Percentiles rank a stretch among this genome's conserved stretches.
Evolutionary conservation across 139 green algal species (phyloP).

Genomic region (Protoeuglena noctilucae): DNA sequence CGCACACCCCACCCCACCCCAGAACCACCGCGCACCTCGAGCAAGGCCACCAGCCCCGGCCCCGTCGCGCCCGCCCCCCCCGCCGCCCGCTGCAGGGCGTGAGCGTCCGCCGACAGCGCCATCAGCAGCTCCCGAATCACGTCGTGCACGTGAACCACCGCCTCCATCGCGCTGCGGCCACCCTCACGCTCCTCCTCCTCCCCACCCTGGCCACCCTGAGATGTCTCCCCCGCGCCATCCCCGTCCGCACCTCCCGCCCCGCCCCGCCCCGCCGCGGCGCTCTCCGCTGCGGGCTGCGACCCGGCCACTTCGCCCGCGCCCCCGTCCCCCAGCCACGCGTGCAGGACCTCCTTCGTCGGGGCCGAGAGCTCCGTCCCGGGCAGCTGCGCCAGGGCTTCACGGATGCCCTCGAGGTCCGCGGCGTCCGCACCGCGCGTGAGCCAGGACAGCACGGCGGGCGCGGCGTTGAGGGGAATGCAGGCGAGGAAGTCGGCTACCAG

Average conservation of each 20-base stretch:
- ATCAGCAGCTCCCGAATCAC: slow-evolving; percentile 60
- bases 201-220: neutral
- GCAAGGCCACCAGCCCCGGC: slow-evolving; percentile 1
- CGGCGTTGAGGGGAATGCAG: slow-evolving; percentile 66
- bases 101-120: slow-evolving; percentile 50
- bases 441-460: slow-evolving; percentile 19
- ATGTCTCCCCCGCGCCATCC: no score
- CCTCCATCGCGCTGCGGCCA: slow-evolving; percentile 21
- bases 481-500: slow-evolving; percentile 73
- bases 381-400: no score
- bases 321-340: no score
- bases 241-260: no score
- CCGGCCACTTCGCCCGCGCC: no score
- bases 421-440: slow-evolving; percentile 1
- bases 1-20: neutral
- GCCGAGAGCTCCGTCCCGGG: no score
- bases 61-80: neutral
- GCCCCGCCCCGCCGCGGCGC: no score
- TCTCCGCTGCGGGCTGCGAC: no score
- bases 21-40: slow-evolving; percentile 5
- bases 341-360: no score
- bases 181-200: neutral
- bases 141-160: slow-evolving; percentile 65
- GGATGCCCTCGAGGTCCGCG: no score
- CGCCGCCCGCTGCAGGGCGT: slow-evolving; percentile 16